Evolutionary conservation across 2,329 filamentous ascomycete genomes (phyloP), one percentile per base, ranked within the genome.

Genomic region (Pseudocercospora musae): DNA sequence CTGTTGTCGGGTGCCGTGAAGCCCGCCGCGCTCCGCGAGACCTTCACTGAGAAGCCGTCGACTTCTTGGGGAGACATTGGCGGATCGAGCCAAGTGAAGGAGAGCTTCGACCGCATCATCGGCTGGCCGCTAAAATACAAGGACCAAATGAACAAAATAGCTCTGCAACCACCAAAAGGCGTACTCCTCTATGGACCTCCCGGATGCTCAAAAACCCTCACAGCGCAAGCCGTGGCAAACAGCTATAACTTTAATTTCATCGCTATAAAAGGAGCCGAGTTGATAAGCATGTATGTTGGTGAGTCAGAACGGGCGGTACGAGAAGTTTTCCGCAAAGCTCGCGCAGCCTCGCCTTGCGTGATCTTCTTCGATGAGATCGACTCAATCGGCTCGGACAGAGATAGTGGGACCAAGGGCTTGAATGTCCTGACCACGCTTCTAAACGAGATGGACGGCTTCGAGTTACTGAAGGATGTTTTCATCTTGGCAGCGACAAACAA

Each of bases 301-400:
- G 94, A 98, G 76, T 94, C 92, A 1, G 94, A 98, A 78, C 87
- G 92, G 10, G 88, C 89, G 7, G 85, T 97, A 46, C 87, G 94
- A 40, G 89, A 92, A 59, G 86, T 97, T 0, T 97, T 98, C 74
- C 85, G 88, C 58, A 90, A 93, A 69, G 94, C 94, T 1, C 84
- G 90, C 46, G 88, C 89, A n/a, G 93, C 92, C 8, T 87, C 88
- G 57, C 94, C 94, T 0, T 92, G 90, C 74, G 94, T 97, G 77
- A 92, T 98, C 70, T 98, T 97, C 82, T 96, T 97, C 68, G 93
- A 98, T 74, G 93, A 98, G 76, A 95, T 98, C 70, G 93, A 98
- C 77, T 88, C 91, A 4, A 94, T 98, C 66, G 82, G 83, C 33
- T 81, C 81, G 76, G 71, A 88, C 78, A 82, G 80, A 69, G 80